Evolutionary conservation across 1,139 yeast species (phyloP).

Genomic region (Saccharomyces pastorianus): DNA sequence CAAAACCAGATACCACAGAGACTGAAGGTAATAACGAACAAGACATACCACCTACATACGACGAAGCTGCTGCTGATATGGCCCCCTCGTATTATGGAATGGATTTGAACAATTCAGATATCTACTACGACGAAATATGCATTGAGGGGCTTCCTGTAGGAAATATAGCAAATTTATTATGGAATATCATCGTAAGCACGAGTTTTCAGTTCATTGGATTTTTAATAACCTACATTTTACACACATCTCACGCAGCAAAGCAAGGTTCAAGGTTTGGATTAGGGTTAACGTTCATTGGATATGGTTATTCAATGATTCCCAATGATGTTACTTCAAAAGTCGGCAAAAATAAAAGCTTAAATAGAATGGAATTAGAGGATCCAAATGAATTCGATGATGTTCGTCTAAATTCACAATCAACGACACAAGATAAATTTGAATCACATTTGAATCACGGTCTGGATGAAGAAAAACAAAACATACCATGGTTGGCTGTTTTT

Average conservation of each 20-base stretch:
- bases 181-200: constrained; percentile 83
- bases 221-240: constrained; percentile 77
- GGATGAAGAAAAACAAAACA: constrained; percentile 35
- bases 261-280: constrained; percentile 92
- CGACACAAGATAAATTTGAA: constrained; percentile 39
- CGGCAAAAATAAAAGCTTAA: constrained; percentile 30
- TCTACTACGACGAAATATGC: constrained; percentile 74
- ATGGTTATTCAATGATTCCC: constrained; percentile 70
- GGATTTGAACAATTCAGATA: constrained; percentile 57
- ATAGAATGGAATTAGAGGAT: constrained; percentile 40
- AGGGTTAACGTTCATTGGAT: constrained; percentile 74
- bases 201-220: constrained; percentile 94
- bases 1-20: constrained; percentile 54
- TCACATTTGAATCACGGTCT: constrained; percentile 36
- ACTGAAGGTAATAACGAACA: constrained; percentile 29
- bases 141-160: constrained; percentile 98
- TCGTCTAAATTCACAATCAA: constrained; percentile 18
- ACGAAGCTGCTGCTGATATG: constrained; percentile 90
- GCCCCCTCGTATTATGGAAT: constrained; percentile 98
- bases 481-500: constrained; percentile 25
- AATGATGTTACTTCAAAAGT: constrained; percentile 33
- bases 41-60: constrained; percentile 84
- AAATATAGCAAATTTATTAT: constrained; percentile 70
- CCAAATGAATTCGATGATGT: constrained; percentile 51
- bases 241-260: constrained; percentile 95